A percentile compares a stretch with the other conserved stretches of the same genome.
phyloP scores from a whole-genome alignment of 257 asterid genomes.

The Solanum paucissectum region DNA sequence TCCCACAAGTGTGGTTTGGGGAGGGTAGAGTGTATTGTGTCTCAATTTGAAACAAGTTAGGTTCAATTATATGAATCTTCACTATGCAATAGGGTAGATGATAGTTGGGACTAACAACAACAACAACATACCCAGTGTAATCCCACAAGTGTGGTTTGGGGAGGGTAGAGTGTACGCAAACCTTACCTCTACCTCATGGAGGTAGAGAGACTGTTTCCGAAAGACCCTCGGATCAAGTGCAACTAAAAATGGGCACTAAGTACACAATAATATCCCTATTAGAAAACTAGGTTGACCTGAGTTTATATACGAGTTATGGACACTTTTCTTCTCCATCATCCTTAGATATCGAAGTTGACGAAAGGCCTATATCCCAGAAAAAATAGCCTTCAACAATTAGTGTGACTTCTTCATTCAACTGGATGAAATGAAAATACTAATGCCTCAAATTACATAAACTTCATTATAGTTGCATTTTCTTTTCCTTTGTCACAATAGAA shows the following conservation, averaged over 20 bases:
- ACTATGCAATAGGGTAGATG: background rate
- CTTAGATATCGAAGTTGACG: background rate
- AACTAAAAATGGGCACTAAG: background rate
- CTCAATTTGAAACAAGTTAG: background rate
- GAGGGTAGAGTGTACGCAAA: background rate
- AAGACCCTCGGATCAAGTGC: background rate
- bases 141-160: background rate
- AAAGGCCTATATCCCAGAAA: background rate
- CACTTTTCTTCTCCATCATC: background rate
- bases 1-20: background rate
- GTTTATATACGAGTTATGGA: background rate
- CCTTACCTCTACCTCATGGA: background rate
- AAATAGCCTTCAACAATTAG: background rate
- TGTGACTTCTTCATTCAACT: background rate
- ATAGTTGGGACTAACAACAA: background rate
- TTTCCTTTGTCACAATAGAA: background rate
- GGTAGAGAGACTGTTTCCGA: background rate
- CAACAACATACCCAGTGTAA: background rate
- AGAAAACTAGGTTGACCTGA: background rate
- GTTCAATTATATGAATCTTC: background rate
- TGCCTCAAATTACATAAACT: background rate
- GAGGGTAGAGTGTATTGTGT: background rate
- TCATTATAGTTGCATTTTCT: background rate
- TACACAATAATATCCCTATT: background rate
- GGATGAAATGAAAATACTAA: background rate